phyloP scores from a whole-genome alignment of 768 basidiomycete genomes.

The Mrakia gelida region DNA sequence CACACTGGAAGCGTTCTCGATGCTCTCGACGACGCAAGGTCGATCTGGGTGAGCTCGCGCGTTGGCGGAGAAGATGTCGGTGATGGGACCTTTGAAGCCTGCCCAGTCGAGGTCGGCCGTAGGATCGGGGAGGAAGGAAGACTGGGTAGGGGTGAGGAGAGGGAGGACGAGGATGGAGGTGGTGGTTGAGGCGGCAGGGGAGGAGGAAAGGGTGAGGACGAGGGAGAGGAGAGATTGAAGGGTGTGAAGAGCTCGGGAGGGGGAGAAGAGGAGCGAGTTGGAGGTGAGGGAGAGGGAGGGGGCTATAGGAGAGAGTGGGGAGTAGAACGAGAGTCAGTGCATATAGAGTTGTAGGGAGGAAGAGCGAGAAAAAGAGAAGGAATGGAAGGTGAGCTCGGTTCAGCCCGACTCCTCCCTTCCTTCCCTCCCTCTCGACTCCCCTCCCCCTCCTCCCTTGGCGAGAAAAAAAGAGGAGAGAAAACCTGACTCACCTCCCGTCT shows the following conservation, averaged over 20 bases:
- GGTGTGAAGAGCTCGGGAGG: conserved; percentile 67
- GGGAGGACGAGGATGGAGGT: conserved; percentile 69
- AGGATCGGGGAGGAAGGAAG: conserved; percentile 69
- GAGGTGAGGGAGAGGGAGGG: conserved; percentile 56
- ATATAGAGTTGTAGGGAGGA: neutral
- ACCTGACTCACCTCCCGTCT: conserved; percentile 8
- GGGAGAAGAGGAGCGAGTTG: conserved; percentile 89
- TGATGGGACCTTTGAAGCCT: conserved; percentile 94
- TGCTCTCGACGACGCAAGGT: conserved; percentile 82
- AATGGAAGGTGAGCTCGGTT: conserved; percentile 1
- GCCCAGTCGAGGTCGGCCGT: conserved; percentile 90
- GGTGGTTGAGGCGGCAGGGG: conserved; percentile 59
- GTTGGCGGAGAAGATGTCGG: conserved; percentile 87
- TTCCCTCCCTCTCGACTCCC: neutral
- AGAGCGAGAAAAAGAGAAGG: conserved; percentile 46
- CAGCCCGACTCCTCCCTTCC: neutral
- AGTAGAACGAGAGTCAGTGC: neutral
- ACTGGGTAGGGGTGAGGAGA: conserved; percentile 68
- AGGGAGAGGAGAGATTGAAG: conserved; percentile 80
- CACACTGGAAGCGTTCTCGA: conserved; percentile 46
- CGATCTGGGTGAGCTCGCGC: conserved; percentile 72
- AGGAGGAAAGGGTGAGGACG: conserved; percentile 44
- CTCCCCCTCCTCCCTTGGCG: neutral
- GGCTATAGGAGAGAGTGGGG: conserved; percentile 15
- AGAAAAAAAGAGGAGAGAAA: neutral